Base-by-base conservation (phyloP, 345 rosid species). In the Citrus sp. region DNA sequence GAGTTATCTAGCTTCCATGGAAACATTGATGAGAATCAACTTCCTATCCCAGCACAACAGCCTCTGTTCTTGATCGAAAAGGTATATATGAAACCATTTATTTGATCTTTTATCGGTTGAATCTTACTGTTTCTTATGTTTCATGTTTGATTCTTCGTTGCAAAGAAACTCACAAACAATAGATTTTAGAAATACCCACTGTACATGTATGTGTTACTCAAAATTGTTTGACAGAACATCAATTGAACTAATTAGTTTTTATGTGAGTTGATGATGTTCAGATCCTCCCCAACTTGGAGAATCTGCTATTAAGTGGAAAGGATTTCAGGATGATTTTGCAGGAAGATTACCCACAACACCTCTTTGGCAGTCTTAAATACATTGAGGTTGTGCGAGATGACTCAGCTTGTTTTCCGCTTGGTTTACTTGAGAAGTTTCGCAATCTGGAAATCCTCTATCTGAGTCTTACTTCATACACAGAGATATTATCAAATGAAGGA, bases 241-340 rank as follows among this genome's bases (percentile, higher is more conserved):
- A 16, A 32, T 16, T 1, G 3, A 62, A 3, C 66, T 62, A 10
- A 25, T 4, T 63, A 42, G 32, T 54, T 38, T 25, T 32, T 61
- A 6, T 19, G 0, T 7, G 24, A 25, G 34, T 18, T 18, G 7
- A 24, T 25, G n/a, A 22, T 77, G 59, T 54, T 1, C 79, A 82
- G 85, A 72, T 67, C 22, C 25, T 76, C 38, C 40, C n/a, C 59
- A 73, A 35, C 30, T 64, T 85, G 71, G 81, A 85, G 18, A 28
- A 35, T 12, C 1, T 82, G 9, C 0, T 25, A 7, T 14, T 80
- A 56, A 56, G 10, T 16, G 67, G 51, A n/a, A 37, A 77, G 4
- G 70, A 75, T 22, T 28, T 63, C 14, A 14, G 6, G 49, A 59
- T 18, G 56, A 6, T 79, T 42, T 3, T 64, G 21, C 12, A 70